Conservation (phyloP, 441 rosid genomes). For the Theobroma grandiflorum region DNA sequence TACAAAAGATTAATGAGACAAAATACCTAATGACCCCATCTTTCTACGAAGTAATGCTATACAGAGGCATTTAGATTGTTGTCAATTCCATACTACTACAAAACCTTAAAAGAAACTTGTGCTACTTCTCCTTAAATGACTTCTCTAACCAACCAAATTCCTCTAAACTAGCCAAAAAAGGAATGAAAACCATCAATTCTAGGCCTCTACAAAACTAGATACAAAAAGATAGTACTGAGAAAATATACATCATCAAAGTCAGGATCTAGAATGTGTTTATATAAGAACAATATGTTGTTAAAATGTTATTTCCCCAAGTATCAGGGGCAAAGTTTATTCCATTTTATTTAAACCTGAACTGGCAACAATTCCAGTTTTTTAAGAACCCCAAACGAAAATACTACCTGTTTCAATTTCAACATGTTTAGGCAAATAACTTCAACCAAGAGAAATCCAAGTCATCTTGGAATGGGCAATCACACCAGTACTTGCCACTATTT, state of each 20-base stretch:
- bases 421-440: not conserved
- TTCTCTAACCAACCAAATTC: not conserved
- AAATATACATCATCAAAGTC: no score
- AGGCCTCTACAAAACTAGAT: not conserved
- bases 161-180: not conserved
- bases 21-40: not conserved
- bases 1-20: not conserved
- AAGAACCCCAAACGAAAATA: not conserved
- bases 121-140: not conserved
- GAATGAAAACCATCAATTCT: not conserved
- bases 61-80: not conserved
- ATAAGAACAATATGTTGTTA: not conserved
- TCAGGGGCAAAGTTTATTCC: not conserved
- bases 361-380: not conserved
- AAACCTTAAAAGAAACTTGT: not conserved
- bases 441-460: not conserved
- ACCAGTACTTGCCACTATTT: not conserved
- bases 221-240: no score
- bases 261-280: no score
- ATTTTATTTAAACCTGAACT: not conserved
- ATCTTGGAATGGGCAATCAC: not conserved
- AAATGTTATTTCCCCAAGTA: not conserved
- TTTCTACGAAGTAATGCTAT: not conserved
- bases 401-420: not conserved
- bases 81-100: not conserved